Conservation (phyloP, 495 filamentous ascomycete species). For the Oidiodendron maius region DNA sequence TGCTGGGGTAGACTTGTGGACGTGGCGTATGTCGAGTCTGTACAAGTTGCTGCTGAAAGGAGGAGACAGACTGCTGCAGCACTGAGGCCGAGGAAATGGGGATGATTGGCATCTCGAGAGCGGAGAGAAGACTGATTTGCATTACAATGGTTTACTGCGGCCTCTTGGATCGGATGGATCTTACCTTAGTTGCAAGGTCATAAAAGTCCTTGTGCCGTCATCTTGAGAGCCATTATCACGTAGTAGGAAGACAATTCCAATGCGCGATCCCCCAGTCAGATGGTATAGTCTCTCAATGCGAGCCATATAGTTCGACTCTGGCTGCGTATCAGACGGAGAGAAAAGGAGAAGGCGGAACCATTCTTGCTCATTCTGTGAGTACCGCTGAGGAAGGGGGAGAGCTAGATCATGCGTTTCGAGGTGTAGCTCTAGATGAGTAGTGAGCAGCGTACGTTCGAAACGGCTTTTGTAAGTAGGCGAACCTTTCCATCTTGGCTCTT, state of each 20-base stretch:
- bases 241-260: conserved; percentile 51
- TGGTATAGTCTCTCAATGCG: conserved; percentile 44
- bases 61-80: conserved; percentile 22
- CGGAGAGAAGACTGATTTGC: conserved; percentile 8
- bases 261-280: conserved; percentile 32
- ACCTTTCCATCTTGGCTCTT: conserved; percentile 40
- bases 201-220: conserved; percentile 26
- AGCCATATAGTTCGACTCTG: conserved; percentile 20
- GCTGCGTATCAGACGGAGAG: conserved; percentile 37
- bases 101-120: conserved; percentile 27
- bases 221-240: conserved; percentile 19
- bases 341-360: conserved; percentile 47
- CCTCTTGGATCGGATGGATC: neutral
- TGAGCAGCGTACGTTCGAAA: neutral
- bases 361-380: conserved; percentile 13
- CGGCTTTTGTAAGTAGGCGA: conserved; percentile 15
- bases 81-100: conserved; percentile 24
- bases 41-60: conserved; percentile 18
- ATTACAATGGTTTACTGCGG: neutral
- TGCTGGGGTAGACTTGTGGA: conserved; percentile 15
- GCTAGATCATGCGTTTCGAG: conserved; percentile 50
- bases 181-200: conserved; percentile 38
- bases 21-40: neutral
- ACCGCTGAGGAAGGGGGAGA: conserved; percentile 30
- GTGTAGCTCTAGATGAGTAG: conserved; percentile 32